Evolutionary conservation across 441 rosid species (phyloP).

Genomic region (Corymbia calophylla): DNA sequence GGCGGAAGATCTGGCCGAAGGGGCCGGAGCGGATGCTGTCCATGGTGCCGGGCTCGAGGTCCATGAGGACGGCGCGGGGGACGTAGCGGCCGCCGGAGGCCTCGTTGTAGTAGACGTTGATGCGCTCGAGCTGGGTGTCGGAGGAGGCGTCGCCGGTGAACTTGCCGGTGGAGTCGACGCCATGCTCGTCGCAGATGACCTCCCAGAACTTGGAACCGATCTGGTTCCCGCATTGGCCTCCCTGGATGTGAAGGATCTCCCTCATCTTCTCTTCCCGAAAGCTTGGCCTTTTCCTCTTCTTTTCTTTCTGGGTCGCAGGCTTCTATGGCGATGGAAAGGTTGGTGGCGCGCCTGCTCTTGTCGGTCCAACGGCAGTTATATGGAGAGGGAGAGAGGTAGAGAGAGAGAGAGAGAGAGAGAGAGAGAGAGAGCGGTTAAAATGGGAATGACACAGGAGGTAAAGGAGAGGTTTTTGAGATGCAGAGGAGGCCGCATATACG

Average conservation of each 20-base stretch:
- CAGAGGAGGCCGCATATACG: background rate
- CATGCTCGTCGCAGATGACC: constrained; percentile 89
- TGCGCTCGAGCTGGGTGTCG: constrained; percentile 50
- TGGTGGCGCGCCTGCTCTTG: background rate
- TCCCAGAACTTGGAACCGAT: constrained; percentile 98
- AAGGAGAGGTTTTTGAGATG: background rate
- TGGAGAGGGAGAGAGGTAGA: background rate
- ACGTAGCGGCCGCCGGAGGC: constrained; percentile 62
- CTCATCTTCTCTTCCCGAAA: constrained; percentile 34
- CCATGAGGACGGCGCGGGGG: constrained; percentile 71
- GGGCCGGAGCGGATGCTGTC: constrained; percentile 77
- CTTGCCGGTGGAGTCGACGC: constrained; percentile 70
- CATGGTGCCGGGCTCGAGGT: constrained; percentile 77
- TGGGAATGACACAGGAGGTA: background rate
- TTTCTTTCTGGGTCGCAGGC: background rate
- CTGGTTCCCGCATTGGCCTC: constrained; percentile 96
- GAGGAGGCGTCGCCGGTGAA: constrained; percentile 34
- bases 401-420: background rate
- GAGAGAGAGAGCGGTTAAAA: background rate
- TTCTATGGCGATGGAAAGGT: background rate
- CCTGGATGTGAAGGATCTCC: constrained; percentile 88
- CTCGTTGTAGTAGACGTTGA: constrained; percentile 63
- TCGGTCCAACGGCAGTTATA: background rate
- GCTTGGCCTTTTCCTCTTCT: too few relatives aligned
- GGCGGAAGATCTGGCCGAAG: constrained; percentile 51